A percentile compares a stretch with the other conserved stretches of the same genome.
These are phyloP conservation scores for Albophoma yamanashiensis DNA, from an alignment of 2,329 filamentous ascomycete species.

Conservation along the genomic window DNA sequence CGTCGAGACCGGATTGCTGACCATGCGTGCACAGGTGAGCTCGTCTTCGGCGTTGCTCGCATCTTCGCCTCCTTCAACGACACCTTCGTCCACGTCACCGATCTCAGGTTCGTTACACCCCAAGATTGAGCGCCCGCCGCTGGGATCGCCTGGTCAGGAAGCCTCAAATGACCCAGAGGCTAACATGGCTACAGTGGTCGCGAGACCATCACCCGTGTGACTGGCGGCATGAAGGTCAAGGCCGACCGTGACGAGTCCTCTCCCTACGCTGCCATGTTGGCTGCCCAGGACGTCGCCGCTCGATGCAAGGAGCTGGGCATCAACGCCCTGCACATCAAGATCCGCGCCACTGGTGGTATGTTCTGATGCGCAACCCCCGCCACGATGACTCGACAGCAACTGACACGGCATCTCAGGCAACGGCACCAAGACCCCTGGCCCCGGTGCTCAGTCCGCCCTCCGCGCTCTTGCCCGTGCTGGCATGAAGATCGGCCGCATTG, in stretches of 20 bases:
- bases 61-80: conserved; percentile 94
- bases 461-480: conserved; percentile 96
- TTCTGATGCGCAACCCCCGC: conserved; percentile 9
- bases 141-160: not conserved
- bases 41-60: conserved; percentile 95
- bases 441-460: conserved; percentile 97
- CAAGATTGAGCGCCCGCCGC: not conserved
- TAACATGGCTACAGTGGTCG: conserved; percentile 61
- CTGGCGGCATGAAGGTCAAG: conserved; percentile 99
- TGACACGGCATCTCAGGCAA: conserved; percentile 49
- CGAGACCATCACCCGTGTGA: conserved; percentile 99
- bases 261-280: conserved; percentile 99
- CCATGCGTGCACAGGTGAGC: conserved; percentile 55
- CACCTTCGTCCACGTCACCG: conserved; percentile 97
- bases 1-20: conserved; percentile 3
- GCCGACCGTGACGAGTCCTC: conserved; percentile 99
- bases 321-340: conserved; percentile 99
- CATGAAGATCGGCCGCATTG: conserved; percentile 99
- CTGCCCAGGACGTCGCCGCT: conserved; percentile 92
- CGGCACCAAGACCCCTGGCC: conserved; percentile 99
- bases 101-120: conserved; percentile 66
- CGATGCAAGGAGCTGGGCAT: conserved; percentile 65
- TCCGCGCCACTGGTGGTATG: conserved; percentile 94
- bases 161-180: not conserved
- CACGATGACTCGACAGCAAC: not conserved